Percentiles rank a stretch among this genome's conserved stretches.
phyloP scores from a whole-genome alignment of 2,329 filamentous ascomycete species.

The Alternaria arborescens region DNA sequence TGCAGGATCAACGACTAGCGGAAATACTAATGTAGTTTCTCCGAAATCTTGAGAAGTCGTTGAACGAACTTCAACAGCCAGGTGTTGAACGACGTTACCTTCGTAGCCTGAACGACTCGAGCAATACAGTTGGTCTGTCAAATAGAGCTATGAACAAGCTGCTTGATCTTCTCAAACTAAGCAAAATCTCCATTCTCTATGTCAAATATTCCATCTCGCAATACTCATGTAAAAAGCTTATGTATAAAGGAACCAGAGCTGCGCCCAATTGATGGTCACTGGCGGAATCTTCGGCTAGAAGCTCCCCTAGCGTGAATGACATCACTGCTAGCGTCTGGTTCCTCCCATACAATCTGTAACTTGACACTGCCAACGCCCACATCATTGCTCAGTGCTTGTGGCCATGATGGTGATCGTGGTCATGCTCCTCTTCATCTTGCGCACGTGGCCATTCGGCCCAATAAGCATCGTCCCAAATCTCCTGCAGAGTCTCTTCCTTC shows the following conservation, averaged over 20 bases:
- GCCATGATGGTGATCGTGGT: slow-evolving; percentile 19
- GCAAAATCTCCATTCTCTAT: background rate
- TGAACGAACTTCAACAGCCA: background rate
- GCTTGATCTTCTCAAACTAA: background rate
- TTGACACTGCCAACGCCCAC: background rate
- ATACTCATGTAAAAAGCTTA: background rate
- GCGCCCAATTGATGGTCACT: background rate
- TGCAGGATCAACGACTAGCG: background rate
- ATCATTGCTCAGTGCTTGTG: slow-evolving; percentile 2
- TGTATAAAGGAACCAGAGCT: background rate
- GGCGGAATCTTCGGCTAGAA: background rate
- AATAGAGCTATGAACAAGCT: background rate
- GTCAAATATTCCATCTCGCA: background rate
- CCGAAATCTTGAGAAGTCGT: background rate
- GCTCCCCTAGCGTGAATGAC: slow-evolving; percentile 3
- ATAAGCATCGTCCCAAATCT: slow-evolving; percentile 67
- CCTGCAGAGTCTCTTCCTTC: slow-evolving; percentile 58
- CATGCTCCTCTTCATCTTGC: slow-evolving; percentile 40
- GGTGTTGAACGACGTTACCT: background rate
- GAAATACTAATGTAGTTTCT: background rate
- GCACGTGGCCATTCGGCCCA: slow-evolving; percentile 61
- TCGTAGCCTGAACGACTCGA: background rate
- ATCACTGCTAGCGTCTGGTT: background rate
- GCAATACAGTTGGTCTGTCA: background rate
- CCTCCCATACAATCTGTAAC: background rate